A percentile compares a stretch with the other conserved stretches of the same genome.
Evolutionary conservation across 805 yeast genomes (phyloP).

Genomic region (Nakazawaea siamensis): DNA sequence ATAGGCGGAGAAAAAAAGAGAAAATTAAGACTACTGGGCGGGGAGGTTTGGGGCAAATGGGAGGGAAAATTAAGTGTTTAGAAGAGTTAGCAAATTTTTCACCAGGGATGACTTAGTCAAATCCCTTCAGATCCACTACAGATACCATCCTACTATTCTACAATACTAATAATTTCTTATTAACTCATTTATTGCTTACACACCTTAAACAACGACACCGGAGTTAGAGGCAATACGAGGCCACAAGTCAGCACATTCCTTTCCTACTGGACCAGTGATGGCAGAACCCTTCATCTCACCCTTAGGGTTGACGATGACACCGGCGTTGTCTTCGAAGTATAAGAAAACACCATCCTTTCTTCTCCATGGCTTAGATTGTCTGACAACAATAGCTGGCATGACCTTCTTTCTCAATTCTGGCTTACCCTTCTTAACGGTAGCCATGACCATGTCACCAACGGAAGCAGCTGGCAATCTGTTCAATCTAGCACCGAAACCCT

Average conservation of each 20-base stretch:
- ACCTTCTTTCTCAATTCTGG: constrained; percentile 99
- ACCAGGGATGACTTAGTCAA: neutral
- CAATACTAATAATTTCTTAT: neutral
- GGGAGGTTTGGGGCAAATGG: too few species aligned
- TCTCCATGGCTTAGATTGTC: constrained; percentile 99
- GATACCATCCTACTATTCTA: neutral
- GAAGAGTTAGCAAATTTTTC: neutral
- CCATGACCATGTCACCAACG: constrained; percentile 99
- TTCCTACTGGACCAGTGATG: constrained; percentile 99
- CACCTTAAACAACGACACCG: constrained; percentile 99
- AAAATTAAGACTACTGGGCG: too few species aligned
- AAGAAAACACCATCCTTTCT: constrained; percentile 99
- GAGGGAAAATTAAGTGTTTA: too few species aligned
- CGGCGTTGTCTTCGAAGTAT: constrained; percentile 99
- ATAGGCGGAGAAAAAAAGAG: too few species aligned
- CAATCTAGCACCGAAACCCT: constrained; percentile 99
- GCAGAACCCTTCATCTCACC: constrained; percentile 99
- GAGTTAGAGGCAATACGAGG: constrained; percentile 99
- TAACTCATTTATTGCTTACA: too few species aligned
- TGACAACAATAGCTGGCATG: constrained; percentile 98
- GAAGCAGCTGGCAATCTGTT: constrained; percentile 99
- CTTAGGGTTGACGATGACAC: constrained; percentile 99
- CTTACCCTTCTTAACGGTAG: constrained; percentile 99
- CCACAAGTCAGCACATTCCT: constrained; percentile 99
- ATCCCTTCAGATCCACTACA: neutral